Evolutionary conservation across 176 grass and related monocot species (phyloP).

Genomic region (sorghum (Sorghum bicolor)): DNA sequence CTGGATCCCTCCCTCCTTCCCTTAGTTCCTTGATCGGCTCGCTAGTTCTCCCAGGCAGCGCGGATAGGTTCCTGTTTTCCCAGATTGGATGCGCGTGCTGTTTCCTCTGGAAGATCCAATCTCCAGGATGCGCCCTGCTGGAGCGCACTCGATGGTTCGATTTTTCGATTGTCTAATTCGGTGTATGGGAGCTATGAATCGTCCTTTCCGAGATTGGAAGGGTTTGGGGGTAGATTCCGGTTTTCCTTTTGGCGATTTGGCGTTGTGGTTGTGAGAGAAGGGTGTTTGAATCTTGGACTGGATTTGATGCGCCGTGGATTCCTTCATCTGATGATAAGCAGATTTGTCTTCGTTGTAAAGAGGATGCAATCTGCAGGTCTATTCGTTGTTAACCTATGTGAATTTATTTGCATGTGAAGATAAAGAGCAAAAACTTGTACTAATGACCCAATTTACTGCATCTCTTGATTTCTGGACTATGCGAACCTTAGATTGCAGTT

Average conservation of each 20-base stretch:
- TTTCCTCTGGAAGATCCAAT: constrained; percentile 36
- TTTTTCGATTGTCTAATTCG: neutral
- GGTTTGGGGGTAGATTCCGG: neutral
- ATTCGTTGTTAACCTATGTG: neutral
- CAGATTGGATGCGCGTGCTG: constrained; percentile 4
- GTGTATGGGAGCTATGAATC: constrained; percentile 3
- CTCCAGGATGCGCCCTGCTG: neutral
- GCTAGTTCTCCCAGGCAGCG: neutral
- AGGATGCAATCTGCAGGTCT: neutral
- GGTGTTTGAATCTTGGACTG: constrained; percentile 10
- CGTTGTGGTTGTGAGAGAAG: neutral
- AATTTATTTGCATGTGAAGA: neutral
- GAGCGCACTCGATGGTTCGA: neutral
- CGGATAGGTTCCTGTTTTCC: neutral
- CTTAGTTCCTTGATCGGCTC: constrained; percentile 1
- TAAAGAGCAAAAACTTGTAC: neutral
- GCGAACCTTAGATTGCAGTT: neutral
- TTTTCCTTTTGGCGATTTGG: neutral
- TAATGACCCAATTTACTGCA: neutral
- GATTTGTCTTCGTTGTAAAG: constrained; percentile 9
- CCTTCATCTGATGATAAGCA: neutral
- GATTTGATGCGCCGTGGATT: neutral
- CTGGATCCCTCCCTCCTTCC: neutral
- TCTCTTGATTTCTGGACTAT: neutral
- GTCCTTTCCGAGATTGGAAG: neutral